Base-by-base conservation (phyloP, 495 filamentous ascomycete genomes). In the Lineolata rhizophorae region DNA sequence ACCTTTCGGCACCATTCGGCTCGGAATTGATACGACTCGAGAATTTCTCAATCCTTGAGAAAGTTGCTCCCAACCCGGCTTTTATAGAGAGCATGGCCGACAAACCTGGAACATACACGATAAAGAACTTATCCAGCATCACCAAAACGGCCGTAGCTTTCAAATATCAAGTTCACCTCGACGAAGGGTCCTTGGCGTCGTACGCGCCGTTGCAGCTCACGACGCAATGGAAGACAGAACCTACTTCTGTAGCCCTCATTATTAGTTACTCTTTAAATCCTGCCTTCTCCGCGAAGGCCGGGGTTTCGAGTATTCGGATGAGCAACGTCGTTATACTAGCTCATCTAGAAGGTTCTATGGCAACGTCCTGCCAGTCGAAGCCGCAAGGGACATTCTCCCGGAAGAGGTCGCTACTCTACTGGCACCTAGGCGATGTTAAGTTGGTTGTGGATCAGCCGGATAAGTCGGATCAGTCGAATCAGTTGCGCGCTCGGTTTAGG, bases 21-120 rank as follows among this genome's bases (percentile, higher is more conserved):
- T 53, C 61, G 8, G 61, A 82, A 47, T 71, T 55, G 27, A 75
- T 97, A 42, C 73, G 79, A 17, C 66, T 99, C 13, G 81, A 94
- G 36, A 92, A 92, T 42, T 95, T 92, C 52, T 55, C 70, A 10
- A 61, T 71, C n/a, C 65, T 99, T 9, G 85, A 94, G 41, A 85
- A 83, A 49, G 83, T 99, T 32, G 87, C 84, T 2, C 81, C 83
- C 13, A 99, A 99, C 51, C 80, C 81, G 19, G 68, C 77, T 34
- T 91, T 95, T 49, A 71, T 94, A 33, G 64, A 65, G 12, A 71
- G 76, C 41, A 58, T 66, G n/a, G 35, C 53, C 12, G 72, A 80
- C 22, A 72, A 63, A 35, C 59, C 76, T 5, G 87, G 85, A 27
- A 76, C 87, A 45, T 99, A 92, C 52, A 64, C 58, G 3, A 55